Evolutionary conservation across 352 stramenopile species (phyloP), one percentile per base, ranked within the genome.

Genomic region (Blastocystis sp.): DNA sequence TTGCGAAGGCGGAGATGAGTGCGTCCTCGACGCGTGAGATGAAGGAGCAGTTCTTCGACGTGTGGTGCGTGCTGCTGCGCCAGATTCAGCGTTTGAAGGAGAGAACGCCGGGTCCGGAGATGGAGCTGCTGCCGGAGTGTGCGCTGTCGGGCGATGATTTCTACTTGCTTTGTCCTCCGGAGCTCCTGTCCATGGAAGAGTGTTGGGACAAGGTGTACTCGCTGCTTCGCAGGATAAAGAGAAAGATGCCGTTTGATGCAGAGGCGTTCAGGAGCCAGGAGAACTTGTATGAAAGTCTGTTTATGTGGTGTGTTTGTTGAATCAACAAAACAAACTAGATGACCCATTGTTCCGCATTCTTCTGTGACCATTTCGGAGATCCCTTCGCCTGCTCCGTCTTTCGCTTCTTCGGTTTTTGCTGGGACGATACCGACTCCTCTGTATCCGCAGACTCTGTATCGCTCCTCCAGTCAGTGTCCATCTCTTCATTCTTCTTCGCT

Each of bases 141-240:
- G 44, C 61, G 40, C 69, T 81, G 32, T 61, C 69, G 29, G 63
- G 42, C 27, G 69, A 81, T 40, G 69, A 81, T 24, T 81, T 81
- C 48, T 64, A 46, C 44, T 61, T 81, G 69, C 11, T 81, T 40
- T 81, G 69, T 42, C 21, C 32, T 29, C 69, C 69, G 36, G 32
- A 38, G 36, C 18, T 81, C 14, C 0, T n/a, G 4, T n/a, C n/a
- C 11, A 40, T 46, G 18, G 8, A 8, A 14, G 53, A 11, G 9
- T 81, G 69, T 42, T 36, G 42, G 14, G 51, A 81, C 27, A 32
- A 81, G 42, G 32, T 29, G 14, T 29, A 24, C 32, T 27, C 44
- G 36, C 42, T 32, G 8, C 27, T 81, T 8, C 36, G 51, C 21
- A 36, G 42, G 29, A 59, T 61, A 3, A 78, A 61, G 18, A 46